phyloP scores from a whole-genome alignment of 768 basidiomycete species.

The Hygrocybe coccinea region DNA sequence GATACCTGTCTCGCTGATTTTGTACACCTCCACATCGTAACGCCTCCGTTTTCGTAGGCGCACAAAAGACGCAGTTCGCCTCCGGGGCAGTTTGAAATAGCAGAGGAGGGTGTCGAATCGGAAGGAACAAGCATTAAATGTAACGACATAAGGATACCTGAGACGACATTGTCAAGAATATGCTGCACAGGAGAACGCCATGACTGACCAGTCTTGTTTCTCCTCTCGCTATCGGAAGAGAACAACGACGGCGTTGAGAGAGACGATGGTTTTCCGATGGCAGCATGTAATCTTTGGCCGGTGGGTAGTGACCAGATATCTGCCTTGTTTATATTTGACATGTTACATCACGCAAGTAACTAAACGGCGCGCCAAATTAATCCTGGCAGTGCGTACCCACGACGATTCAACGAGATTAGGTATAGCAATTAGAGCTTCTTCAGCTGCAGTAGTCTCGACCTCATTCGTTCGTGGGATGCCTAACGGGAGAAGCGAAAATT shows the following conservation, averaged over 20 bases:
- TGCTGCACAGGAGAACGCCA: constrained; percentile 1
- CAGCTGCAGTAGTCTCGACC: constrained; percentile 8
- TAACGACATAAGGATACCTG: constrained; percentile 88
- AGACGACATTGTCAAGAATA: not conserved
- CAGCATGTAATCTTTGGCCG: constrained; percentile 70
- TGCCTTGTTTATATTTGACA: constrained; percentile 53
- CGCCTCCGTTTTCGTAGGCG: constrained; percentile 85
- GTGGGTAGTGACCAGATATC: constrained; percentile 83
- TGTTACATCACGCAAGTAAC: constrained; percentile 1
- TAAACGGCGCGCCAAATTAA: not conserved
- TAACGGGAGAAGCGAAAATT: constrained; percentile 62
- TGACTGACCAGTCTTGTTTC: constrained; percentile 52
- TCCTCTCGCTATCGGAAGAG: constrained; percentile 44
- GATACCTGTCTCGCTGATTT: constrained; percentile 41
- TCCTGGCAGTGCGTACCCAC: constrained; percentile 42
- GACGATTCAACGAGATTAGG: constrained; percentile 89
- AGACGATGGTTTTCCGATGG: constrained; percentile 55
- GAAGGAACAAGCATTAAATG: constrained; percentile 48
- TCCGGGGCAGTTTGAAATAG: constrained; percentile 18
- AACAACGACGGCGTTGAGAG: constrained; percentile 33
- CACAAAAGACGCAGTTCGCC: constrained; percentile 57
- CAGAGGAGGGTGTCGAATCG: constrained; percentile 26
- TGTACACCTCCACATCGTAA: constrained; percentile 58
- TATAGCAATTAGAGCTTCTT: constrained; percentile 61
- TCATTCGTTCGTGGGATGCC: not conserved